Conservation (phyloP, 495 filamentous ascomycete species). For the Annulohypoxylon bovei region DNA sequence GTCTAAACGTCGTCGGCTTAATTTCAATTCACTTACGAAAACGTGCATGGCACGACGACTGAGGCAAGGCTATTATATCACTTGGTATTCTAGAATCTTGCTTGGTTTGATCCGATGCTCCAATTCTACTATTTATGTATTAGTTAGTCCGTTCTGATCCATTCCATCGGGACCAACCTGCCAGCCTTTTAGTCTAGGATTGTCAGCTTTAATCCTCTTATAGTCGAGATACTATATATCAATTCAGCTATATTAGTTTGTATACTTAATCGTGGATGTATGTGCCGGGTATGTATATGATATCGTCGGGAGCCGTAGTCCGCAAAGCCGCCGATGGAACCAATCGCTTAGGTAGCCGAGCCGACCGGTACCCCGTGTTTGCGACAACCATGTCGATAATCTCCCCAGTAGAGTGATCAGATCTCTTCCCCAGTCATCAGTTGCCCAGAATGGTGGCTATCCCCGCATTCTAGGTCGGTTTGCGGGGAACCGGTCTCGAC, state of each 20-base stretch:
- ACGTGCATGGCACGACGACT: too few relatives aligned
- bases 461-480: not conserved
- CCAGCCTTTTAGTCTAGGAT: not conserved
- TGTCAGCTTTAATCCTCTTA: not conserved
- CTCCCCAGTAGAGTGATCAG: not conserved
- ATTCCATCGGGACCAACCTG: not conserved
- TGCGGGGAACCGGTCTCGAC: not conserved
- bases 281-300: not conserved
- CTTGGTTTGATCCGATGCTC: too few relatives aligned
- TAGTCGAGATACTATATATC: not conserved
- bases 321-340: not conserved
- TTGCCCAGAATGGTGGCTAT: not conserved
- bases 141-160: not conserved
- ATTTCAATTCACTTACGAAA: too few relatives aligned
- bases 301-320: not conserved
- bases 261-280: not conserved
- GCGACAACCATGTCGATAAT: not conserved
- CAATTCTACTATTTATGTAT: too few relatives aligned
- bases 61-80: too few relatives aligned
- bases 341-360: constrained; percentile 2
- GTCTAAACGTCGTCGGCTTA: too few relatives aligned
- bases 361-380: not conserved
- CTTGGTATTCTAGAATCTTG: too few relatives aligned
- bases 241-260: not conserved
- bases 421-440: not conserved